phyloP scores from a whole-genome alignment of 2,329 filamentous ascomycete genomes.

The Phyllosticta paracitricarpa region DNA sequence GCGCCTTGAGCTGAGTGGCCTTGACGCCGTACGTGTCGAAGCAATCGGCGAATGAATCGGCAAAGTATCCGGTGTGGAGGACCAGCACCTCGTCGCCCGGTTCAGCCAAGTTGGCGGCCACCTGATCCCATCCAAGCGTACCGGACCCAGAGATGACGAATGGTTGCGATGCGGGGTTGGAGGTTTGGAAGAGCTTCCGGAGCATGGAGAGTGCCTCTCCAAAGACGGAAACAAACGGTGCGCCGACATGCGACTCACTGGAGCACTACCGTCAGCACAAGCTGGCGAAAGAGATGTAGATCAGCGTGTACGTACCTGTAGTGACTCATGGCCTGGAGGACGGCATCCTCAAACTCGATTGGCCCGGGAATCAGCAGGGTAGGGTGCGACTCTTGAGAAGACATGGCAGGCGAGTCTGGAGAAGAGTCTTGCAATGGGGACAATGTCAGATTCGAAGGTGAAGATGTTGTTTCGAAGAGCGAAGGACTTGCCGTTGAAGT shows the following conservation, averaged over 20 bases:
- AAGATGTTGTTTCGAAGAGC: slow-evolving; percentile 53
- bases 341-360: slow-evolving; percentile 97
- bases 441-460: slow-evolving; percentile 44
- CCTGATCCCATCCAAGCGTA: slow-evolving; percentile 92
- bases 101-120: slow-evolving; percentile 87
- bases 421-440: slow-evolving; percentile 34
- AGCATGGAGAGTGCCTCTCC: slow-evolving; percentile 81
- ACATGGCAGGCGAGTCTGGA: slow-evolving; percentile 37
- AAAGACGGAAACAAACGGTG: slow-evolving; percentile 80
- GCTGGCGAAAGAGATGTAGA: not conserved
- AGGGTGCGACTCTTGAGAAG: slow-evolving; percentile 49
- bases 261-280: not conserved
- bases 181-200: slow-evolving; percentile 89
- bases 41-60: slow-evolving; percentile 87
- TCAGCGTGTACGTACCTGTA: slow-evolving; percentile 52
- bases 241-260: slow-evolving; percentile 89
- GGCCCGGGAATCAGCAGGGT: slow-evolving; percentile 92
- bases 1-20: slow-evolving; percentile 79
- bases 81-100: slow-evolving; percentile 84
- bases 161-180: slow-evolving; percentile 70
- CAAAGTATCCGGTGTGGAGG: slow-evolving; percentile 94
- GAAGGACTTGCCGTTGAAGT: slow-evolving; percentile 41
- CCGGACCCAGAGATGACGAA: slow-evolving; percentile 92
- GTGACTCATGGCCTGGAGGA: slow-evolving; percentile 89
- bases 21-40: slow-evolving; percentile 84